phyloP scores from a whole-genome alignment of 352 stramenopile species.

The Phytophthora citricola region DNA sequence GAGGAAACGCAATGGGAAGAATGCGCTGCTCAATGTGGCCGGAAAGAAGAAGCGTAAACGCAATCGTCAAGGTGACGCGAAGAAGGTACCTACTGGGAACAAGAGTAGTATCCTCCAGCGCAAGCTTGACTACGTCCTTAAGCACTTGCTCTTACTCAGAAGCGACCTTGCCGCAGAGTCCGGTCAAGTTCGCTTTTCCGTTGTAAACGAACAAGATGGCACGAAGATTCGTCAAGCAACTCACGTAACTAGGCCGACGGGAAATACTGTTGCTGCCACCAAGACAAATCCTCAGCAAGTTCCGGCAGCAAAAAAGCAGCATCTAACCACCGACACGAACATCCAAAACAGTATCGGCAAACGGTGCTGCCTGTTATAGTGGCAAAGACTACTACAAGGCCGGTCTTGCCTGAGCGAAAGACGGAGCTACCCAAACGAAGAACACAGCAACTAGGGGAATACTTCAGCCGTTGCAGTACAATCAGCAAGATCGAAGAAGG shows the following conservation, averaged over 20 bases:
- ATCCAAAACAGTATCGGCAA: neutral
- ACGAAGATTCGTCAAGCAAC: constrained; percentile 34
- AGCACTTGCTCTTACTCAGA: constrained; percentile 41
- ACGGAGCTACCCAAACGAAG: neutral
- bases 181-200: constrained; percentile 41
- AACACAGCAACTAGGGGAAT: neutral
- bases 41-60: constrained; percentile 34
- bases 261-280: neutral
- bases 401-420: neutral
- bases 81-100: constrained; percentile 30
- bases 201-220: constrained; percentile 36
- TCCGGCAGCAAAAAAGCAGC: neutral
- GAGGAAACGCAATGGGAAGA: constrained; percentile 8
- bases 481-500: neutral
- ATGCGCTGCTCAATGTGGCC: constrained; percentile 25
- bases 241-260: constrained; percentile 6
- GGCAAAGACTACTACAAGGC: neutral
- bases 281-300: neutral
- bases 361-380: neutral
- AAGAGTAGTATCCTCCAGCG: constrained; percentile 41
- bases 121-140: constrained; percentile 46
- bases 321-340: neutral
- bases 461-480: neutral
- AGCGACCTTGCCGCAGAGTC: constrained; percentile 29
- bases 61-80: constrained; percentile 4